Evolutionary conservation across 495 filamentous ascomycete species (phyloP).

Genomic region (Bathelium albidoporum): DNA sequence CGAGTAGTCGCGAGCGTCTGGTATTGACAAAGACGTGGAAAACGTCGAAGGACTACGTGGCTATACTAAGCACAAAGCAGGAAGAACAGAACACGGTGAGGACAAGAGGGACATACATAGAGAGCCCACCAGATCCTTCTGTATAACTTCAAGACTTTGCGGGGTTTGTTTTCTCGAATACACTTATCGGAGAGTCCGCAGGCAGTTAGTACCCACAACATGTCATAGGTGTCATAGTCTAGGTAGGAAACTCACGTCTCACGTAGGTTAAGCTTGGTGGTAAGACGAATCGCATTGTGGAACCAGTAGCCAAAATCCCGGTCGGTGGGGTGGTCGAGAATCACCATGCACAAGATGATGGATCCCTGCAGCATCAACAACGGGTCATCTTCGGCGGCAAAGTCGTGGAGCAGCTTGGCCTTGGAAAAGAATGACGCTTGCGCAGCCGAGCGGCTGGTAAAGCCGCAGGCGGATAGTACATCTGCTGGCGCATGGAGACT

Average conservation of each 20-base stretch:
- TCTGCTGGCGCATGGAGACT: conserved; percentile 15
- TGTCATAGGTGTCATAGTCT: conserved; percentile 10
- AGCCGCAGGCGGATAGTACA: conserved; percentile 19
- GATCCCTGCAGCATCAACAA: conserved; percentile 22
- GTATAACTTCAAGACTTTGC: conserved; percentile 12
- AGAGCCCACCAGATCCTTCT: conserved; percentile 17
- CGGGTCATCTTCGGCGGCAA: conserved; percentile 19
- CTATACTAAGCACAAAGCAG: conserved; percentile 13
- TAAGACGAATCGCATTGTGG: conserved; percentile 19
- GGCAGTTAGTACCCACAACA: conserved; percentile 13
- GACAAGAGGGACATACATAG: conserved; percentile 12
- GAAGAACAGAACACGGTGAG: conserved; percentile 10
- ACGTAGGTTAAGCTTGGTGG: conserved; percentile 15
- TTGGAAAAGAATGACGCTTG: conserved; percentile 21
- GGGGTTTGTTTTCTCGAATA: conserved; percentile 15
- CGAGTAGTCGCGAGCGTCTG: conserved; percentile 14
- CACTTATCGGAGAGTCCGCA: conserved; percentile 7
- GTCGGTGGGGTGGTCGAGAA: conserved; percentile 21
- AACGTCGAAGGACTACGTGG: conserved; percentile 15
- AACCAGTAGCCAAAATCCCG: conserved; percentile 22
- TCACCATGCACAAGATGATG: conserved; percentile 19
- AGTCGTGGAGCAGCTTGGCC: conserved; percentile 20
- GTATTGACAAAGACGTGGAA: conserved; percentile 16
- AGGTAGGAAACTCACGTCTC: conserved; percentile 7
- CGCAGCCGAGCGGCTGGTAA: conserved; percentile 20